phyloP scores from a whole-genome alignment of 2,329 filamentous ascomycete genomes.

The Cladosporium colombiae region DNA sequence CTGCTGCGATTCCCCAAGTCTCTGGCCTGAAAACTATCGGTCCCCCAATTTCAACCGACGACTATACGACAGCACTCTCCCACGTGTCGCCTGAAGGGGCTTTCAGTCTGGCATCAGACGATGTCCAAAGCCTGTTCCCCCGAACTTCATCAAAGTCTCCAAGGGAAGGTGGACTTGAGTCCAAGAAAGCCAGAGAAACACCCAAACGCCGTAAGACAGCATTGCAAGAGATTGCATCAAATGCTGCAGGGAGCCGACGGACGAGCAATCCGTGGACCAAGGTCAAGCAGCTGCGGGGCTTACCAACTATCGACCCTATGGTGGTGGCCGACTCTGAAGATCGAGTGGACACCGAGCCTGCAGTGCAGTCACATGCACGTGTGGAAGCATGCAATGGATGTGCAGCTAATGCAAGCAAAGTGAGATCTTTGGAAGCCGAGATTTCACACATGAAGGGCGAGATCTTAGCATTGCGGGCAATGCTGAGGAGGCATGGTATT shows the following conservation, averaged over 20 bases:
- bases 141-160: conserved; percentile 28
- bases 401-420: conserved; percentile 24
- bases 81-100: conserved; percentile 23
- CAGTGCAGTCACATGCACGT: not conserved
- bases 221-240: conserved; percentile 21
- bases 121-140: conserved; percentile 34
- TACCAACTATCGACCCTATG: not conserved
- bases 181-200: not conserved
- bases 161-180: not conserved
- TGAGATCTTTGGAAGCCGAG: conserved; percentile 29
- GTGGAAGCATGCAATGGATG: conserved; percentile 19
- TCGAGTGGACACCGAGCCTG: not conserved
- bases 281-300: conserved; percentile 22
- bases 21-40: conserved; percentile 11
- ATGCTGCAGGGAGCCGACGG: conserved; percentile 16
- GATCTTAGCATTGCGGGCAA: conserved; percentile 30
- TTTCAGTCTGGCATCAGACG: conserved; percentile 29
- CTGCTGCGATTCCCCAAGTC: not conserved
- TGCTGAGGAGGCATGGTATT: conserved; percentile 29
- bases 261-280: conserved; percentile 15
- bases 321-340: not conserved
- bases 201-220: conserved; percentile 11
- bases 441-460: conserved; percentile 33
- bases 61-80: conserved; percentile 25
- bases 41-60: conserved; percentile 26